A percentile compares a stretch with the other conserved stretches of the same genome.
Evolutionary conservation across 2,329 filamentous ascomycete genomes (phyloP).

Genomic region (Trichoderma sp.): DNA sequence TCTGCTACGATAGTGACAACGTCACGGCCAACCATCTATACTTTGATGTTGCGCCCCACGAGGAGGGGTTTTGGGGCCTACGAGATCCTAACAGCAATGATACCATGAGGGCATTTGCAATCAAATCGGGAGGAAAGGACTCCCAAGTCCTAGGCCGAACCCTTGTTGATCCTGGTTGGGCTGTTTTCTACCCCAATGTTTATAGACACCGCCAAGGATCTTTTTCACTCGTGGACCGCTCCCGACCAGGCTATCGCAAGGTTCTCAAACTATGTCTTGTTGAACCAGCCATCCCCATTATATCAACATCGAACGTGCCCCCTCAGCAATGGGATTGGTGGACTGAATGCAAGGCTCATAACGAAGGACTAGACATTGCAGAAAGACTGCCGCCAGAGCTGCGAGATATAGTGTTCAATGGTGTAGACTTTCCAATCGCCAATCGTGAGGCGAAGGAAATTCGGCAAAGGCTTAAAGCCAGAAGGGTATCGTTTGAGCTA

Average conservation of each 20-base stretch:
- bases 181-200: not conserved
- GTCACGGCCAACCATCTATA: not conserved
- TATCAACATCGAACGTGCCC: not conserved
- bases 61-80: no score
- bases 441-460: no score
- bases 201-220: not conserved
- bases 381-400: not conserved
- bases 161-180: fast-evolving
- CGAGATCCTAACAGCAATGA: no score
- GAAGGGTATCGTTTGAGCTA: no score
- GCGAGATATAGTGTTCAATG: fast-evolving
- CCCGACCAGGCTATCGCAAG: not conserved
- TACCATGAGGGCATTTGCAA: no score
- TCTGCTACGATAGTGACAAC: not conserved
- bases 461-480: no score
- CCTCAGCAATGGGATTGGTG: not conserved
- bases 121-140: no score
- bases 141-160: not conserved
- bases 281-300: not conserved
- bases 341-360: not conserved
- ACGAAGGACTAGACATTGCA: fast-evolving
- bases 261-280: not conserved
- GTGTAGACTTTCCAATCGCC: not conserved
- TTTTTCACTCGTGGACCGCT: not conserved
- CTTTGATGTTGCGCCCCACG: not conserved